phyloP scores from a whole-genome alignment of 192 early-diverging fungal genomes.

The Entophlyctis luteolus region DNA sequence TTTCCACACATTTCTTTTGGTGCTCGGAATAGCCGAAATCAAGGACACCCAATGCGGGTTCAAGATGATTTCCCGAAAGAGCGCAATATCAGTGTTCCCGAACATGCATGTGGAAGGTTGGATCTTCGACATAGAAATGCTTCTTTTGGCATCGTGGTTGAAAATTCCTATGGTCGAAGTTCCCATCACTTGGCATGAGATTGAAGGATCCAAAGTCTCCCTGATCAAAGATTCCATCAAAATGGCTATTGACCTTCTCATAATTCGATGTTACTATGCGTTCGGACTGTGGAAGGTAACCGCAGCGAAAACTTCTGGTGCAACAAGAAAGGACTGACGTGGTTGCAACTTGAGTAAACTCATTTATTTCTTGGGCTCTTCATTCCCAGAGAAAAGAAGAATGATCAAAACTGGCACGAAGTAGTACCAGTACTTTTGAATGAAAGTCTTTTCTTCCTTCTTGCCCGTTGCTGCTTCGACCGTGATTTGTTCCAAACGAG shows the following conservation, averaged over 20 bases:
- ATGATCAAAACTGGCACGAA: conserved; percentile 47
- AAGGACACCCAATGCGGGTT: conserved; percentile 98
- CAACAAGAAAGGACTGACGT: no score
- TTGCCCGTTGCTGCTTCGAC: conserved; percentile 20
- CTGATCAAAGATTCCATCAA: conserved; percentile 80
- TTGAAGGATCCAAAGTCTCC: conserved; percentile 90
- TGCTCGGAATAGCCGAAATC: conserved; percentile 82
- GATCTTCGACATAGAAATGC: conserved; percentile 96
- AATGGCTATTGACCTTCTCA: conserved; percentile 85
- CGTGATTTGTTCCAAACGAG: conserved; percentile 9
- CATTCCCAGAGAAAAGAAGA: conserved; percentile 38
- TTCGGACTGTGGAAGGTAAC: conserved; percentile 79
- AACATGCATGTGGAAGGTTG: conserved; percentile 94
- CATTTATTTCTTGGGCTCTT: background rate
- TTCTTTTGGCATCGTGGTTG: conserved; percentile 73
- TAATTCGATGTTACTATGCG: conserved; percentile 81
- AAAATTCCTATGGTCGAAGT: conserved; percentile 81
- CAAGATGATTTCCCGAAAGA: conserved; percentile 81
- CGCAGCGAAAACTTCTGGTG: no score
- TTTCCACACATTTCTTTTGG: conserved; percentile 85
- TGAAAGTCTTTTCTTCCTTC: conserved; percentile 48
- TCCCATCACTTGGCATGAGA: conserved; percentile 93
- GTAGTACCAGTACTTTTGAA: conserved; percentile 60
- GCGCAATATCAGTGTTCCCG: conserved; percentile 73
- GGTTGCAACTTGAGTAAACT: no score